Base-by-base conservation (phyloP, 176 grass and related monocot genomes). In the Sorghum bicolor region DNA sequence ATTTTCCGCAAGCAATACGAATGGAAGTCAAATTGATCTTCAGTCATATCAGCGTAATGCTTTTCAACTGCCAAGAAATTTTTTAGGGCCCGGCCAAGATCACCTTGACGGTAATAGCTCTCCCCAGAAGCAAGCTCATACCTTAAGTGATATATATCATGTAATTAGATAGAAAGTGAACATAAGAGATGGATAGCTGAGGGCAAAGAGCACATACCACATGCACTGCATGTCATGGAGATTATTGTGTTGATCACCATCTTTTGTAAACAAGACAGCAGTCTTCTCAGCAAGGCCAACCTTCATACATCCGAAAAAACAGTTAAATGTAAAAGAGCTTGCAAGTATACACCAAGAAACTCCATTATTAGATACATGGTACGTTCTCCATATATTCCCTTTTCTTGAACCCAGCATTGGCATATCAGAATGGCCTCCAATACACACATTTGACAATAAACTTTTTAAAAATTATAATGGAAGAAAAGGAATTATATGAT, bases 141-240 rank as follows among this genome's bases (percentile, higher is more conserved):
- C 96, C 96, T 98, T 92, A 70, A 82, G 84, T 72, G 41, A 70
- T 40, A 41, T 85, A 84, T 50, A 69, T 28, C 72, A 83, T 38
- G 20, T 44, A 69, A 44, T 85, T 75, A 83, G 41, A 71, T 75
- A 83, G 41, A 75, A 53, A 26, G 25, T 43, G 25, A 60, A 55
- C 48, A 85, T 76, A 52, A 50, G 24, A 78, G n/a, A 76, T 16
- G 15, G 19, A 39, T 47, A 66, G 64, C 73, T 34, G 69, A 41
- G 67, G 11, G 55, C 2, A 47, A 45, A 75, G 16, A 69, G 41
- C 45, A 69, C 48, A 24, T 83, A 98, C 97, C 97, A 99, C 91
- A 99, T 99, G 91, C 97, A 96, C 70, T 99, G 97, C 97, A 99
- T 99, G 88, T 99, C 97, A 86, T 96, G 91, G 80, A 99, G 91